These are phyloP conservation scores for Withania somnifera DNA, from an alignment of 305 asterid genomes.

Conservation along the genomic window DNA sequence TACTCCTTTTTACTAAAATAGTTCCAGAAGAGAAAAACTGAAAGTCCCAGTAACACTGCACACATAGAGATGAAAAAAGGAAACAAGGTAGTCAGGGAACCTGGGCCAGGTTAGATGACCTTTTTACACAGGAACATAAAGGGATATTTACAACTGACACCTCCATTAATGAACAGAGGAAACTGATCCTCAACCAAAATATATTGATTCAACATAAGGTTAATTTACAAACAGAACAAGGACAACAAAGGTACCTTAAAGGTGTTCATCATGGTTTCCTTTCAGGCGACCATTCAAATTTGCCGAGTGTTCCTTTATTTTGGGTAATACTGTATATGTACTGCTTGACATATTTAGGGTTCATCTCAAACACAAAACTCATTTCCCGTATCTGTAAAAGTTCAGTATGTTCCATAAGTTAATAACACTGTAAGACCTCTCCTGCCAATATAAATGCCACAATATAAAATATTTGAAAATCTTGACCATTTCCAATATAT, in stretches of 20 bases:
- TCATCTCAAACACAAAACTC: slow-evolving; percentile 72
- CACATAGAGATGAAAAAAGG: neutral
- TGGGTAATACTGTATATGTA: slow-evolving; percentile 22
- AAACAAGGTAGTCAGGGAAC: neutral
- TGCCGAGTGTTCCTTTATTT: slow-evolving; percentile 29
- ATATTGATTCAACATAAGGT: neutral
- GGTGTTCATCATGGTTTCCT: slow-evolving; percentile 16
- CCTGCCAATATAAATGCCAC: neutral
- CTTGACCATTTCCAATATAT: neutral
- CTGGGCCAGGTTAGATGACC: neutral
- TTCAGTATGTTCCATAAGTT: neutral
- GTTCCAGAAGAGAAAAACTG: neutral
- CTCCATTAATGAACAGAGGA: neutral
- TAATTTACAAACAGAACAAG: neutral
- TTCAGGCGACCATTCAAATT: slow-evolving; percentile 31
- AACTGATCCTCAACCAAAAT: slow-evolving; percentile 1
- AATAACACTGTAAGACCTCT: neutral
- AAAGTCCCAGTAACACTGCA: neutral
- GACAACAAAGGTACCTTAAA: slow-evolving; percentile 11
- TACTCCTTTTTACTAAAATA: neutral
- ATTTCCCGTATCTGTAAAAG: slow-evolving; percentile 56
- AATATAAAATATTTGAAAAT: neutral
- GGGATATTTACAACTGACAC: neutral
- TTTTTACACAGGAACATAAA: neutral
- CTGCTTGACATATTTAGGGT: slow-evolving; percentile 43